phyloP scores from a whole-genome alignment of 345 rosid species.

The Rhodamnia argentea region DNA sequence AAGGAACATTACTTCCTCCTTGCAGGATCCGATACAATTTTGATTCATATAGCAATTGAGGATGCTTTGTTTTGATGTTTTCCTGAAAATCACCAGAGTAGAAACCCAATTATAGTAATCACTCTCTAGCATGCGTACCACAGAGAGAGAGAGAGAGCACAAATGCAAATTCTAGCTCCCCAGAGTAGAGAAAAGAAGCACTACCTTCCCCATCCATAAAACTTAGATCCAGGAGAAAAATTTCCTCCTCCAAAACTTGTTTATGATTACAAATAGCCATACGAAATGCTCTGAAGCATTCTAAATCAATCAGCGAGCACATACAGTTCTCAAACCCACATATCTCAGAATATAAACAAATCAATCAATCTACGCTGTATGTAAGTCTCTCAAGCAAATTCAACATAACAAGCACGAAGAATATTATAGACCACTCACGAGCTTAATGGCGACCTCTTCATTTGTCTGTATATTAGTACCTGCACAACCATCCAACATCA shows the following conservation, averaged over 20 bases:
- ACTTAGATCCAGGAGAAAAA: background rate
- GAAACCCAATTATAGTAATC: background rate
- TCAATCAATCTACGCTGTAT: background rate
- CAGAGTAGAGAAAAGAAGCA: background rate
- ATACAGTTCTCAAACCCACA: background rate
- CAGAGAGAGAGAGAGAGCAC: background rate
- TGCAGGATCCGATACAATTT: constrained; percentile 79
- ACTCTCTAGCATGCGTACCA: background rate
- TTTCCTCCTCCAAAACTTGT: background rate
- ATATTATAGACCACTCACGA: constrained; percentile 41
- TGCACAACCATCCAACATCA: constrained; percentile 9
- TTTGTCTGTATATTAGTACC: constrained; percentile 89
- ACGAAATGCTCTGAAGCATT: background rate
- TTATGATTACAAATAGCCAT: background rate
- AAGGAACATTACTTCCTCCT: constrained; percentile 67
- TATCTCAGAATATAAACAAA: background rate
- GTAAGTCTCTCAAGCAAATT: background rate
- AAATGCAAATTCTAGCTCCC: background rate
- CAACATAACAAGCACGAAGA: background rate
- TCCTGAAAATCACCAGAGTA: constrained; percentile 35
- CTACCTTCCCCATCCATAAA: background rate
- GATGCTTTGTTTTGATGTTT: constrained; percentile 90
- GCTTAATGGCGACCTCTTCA: constrained; percentile 98
- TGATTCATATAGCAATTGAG: constrained; percentile 88
- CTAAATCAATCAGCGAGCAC: background rate